Base-by-base conservation (phyloP, 2,329 filamentous ascomycete genomes). In the Microsporum audouinii region DNA sequence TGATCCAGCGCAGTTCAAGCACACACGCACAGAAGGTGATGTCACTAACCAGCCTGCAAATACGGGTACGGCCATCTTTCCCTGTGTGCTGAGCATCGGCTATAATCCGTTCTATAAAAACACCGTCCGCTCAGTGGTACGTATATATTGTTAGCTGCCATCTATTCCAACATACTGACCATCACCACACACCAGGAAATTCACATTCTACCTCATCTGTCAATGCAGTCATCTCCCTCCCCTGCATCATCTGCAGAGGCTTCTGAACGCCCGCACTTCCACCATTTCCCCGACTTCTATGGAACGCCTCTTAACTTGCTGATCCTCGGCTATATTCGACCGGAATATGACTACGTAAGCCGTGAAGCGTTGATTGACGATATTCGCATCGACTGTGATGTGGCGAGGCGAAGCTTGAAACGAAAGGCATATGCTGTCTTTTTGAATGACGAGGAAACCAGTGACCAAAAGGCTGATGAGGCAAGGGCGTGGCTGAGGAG, bases 31-130 rank as follows among this genome's bases (percentile, higher is more conserved):
- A 5, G 55, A 57, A 53, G 1, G 60, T 61, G 23, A 27, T 58
- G 58, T 10, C 59, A 5, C 57, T 6, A 38, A 59, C 2, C 39
- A 59, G 55, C 31, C 36, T 51, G 29, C 4, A 56, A 60, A 12
- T 64, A 67, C 6, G 3, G 43, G 23, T 10, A 47, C 43, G 17
- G 70, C 67, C 17, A 78, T 94, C 61, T 89, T 87, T 74, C 89
- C 89, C 0, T 94, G 95, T 82, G 91, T 95, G 66, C 88, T 96
- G 86, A 89, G 85, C 63, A 92, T 96, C 66, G 94, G 94, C 51
- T 97, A 91, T 82, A 99, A 97, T 75, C 94, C 94, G 0, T 97
- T 91, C 77, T 99, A 96, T 82, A 91, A 91, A 73, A 97, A 99
- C 80, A 86, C 82, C 3, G 84, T 89, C 55, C 86, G 89, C 64